phyloP scores from a whole-genome alignment of 306 rosid genomes.

The Prinsepia uniflora region DNA sequence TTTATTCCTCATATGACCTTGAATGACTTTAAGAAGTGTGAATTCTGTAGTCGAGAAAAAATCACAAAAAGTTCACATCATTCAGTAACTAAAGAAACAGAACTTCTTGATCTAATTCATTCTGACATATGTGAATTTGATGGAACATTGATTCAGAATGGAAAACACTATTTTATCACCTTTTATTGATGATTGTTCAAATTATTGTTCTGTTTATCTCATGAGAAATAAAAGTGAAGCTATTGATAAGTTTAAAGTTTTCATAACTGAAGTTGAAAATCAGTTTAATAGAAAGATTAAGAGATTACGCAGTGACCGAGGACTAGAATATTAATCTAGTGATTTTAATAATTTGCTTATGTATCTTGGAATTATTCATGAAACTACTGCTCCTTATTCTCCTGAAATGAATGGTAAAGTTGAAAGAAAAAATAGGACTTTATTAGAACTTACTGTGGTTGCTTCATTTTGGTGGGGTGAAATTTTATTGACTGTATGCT shows the following conservation, averaged over 20 bases:
- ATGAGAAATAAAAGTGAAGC: conserved; percentile 2
- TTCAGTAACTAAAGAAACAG: background rate
- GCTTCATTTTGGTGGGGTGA: background rate
- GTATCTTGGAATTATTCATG: background rate
- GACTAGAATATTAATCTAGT: background rate
- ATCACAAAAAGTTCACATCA: background rate
- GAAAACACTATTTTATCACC: background rate
- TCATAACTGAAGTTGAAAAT: background rate
- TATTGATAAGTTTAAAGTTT: background rate
- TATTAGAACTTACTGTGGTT: background rate
- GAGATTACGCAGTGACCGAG: background rate
- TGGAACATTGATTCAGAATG: background rate
- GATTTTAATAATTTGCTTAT: background rate
- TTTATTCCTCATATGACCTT: background rate
- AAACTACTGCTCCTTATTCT: background rate
- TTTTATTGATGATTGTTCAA: background rate
- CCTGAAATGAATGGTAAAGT: background rate
- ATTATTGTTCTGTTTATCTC: background rate
- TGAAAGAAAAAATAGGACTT: conserved; percentile 2
- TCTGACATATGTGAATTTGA: too few relatives aligned
- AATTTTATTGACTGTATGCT: background rate
- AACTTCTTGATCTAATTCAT: background rate
- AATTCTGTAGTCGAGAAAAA: background rate
- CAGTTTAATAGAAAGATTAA: background rate
- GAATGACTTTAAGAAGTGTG: background rate